Evolutionary conservation across 2,329 filamentous ascomycete species (phyloP), one percentile per base, ranked within the genome.

Genomic region (Ophiostoma australiae): DNA sequence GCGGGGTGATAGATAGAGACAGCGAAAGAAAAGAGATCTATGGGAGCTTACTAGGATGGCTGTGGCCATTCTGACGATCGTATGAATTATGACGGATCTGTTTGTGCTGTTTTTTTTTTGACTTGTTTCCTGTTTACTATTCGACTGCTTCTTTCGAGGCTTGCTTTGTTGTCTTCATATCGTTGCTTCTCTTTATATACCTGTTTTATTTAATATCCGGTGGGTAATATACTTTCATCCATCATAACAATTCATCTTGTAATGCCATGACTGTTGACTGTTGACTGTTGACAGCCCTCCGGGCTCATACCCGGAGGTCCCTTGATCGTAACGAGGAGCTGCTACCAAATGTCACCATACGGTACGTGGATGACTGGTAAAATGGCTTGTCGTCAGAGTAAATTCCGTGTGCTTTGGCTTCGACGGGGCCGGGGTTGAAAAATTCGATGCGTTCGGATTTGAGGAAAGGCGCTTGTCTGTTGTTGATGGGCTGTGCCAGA

Each of bases 1-100:
- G 74, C 82, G 84, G 77, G 39, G 13, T 41, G 11, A 4, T 41
- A 41, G 39, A 39, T 41, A 11, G 13, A 41, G 39, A 39, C 10
- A 39, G 7, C 10, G 10, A 4, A 39, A 65, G 3, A 5, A 3
- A 23, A 61, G 55, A 61, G 23, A 15, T n/a, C 44, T 52, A 17
- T 4, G 4, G 4, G 52, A 23, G 44, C 20, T n/a, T 48, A 48
- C 44, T 48, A 20, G 15, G 44, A 48, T 48, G 44, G 17, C 37
- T 48, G 3, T 13, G n/a, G 52, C 4, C 52, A 63, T 7, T 17
- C 27, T 63, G 55, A 63, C 58, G 58, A 63, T 63, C 58, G 58
- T 63, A 63, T 63, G 58, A 63, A 63, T 63, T 63, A 63, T 63
- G 58, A 63, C 58, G 58, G 58, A 11, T 17, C 5, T 33, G 23